These are phyloP conservation scores for Fusarium sp. DNA, from an alignment of 2,329 filamentous ascomycete genomes.

Conservation along the genomic window DNA sequence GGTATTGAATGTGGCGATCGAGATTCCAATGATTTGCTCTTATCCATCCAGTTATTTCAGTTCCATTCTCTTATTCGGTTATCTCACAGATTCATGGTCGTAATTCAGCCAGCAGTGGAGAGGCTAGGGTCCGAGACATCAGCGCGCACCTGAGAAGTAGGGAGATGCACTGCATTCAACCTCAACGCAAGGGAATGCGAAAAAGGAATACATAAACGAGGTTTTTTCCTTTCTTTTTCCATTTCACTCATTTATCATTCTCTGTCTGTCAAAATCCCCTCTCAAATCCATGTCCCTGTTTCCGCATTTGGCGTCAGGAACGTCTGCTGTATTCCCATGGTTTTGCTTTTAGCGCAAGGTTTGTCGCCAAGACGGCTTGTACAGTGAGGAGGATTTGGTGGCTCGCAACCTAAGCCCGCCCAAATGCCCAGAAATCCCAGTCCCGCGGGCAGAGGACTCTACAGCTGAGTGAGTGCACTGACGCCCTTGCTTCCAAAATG, in stretches of 20 bases:
- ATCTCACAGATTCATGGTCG: not conserved
- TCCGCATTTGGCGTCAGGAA: conserved; percentile 9
- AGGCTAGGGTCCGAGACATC: conserved; percentile 31
- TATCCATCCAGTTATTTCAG: not conserved
- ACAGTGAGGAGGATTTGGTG: not conserved
- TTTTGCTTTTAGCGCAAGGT: not conserved
- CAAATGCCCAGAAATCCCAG: no score
- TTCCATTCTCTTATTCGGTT: not conserved
- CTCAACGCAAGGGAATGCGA: conserved; percentile 8
- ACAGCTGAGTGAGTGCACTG: no score
- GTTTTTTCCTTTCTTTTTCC: not conserved
- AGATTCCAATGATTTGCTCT: not conserved
- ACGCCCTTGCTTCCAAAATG: no score
- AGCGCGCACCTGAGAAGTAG: conserved; percentile 28
- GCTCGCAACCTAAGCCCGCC: not conserved
- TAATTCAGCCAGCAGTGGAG: not conserved
- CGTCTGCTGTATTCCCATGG: not conserved
- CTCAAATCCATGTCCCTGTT: conserved; percentile 4
- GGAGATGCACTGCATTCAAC: not conserved
- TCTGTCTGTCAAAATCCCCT: not conserved
- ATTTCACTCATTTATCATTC: not conserved
- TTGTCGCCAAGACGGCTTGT: not conserved
- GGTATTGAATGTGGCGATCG: not conserved
- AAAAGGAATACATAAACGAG: not conserved
- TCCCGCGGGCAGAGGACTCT: no score